Evolutionary conservation across 345 rosid genomes (phyloP).

Genomic region (Rhodomyrtus tomentosa): DNA sequence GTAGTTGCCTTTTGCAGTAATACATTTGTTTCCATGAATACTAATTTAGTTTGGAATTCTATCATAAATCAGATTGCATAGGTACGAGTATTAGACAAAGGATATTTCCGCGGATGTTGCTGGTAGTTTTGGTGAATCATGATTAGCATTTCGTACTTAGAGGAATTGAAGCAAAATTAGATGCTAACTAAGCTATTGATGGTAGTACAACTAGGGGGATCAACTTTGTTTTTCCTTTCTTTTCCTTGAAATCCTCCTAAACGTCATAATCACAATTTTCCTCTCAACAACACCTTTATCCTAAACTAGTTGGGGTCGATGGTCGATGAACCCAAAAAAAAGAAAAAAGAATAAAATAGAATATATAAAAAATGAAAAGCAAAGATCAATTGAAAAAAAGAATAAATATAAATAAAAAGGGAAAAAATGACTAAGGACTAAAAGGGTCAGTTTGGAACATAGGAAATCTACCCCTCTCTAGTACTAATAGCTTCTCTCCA

Average conservation of each 20-base stretch:
- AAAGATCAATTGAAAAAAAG: too few relatives aligned
- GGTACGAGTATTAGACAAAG: neutral
- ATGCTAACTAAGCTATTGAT: neutral
- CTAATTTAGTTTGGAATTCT: neutral
- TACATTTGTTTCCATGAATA: neutral
- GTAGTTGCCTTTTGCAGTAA: neutral
- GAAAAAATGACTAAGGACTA: too few relatives aligned
- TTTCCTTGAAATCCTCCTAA: neutral
- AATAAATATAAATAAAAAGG: too few relatives aligned
- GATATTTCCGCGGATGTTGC: neutral
- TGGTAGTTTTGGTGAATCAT: neutral
- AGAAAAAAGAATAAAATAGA: too few relatives aligned
- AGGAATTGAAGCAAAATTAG: neutral
- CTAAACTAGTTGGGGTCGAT: too few relatives aligned
- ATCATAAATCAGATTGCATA: neutral
- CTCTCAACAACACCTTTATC: too few relatives aligned
- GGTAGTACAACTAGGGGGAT: neutral
- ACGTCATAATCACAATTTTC: too few relatives aligned
- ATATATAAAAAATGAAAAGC: too few relatives aligned
- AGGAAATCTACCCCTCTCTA: too few relatives aligned
- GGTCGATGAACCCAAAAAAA: too few relatives aligned
- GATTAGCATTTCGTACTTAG: neutral
- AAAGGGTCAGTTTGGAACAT: too few relatives aligned
- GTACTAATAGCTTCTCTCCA: too few relatives aligned
- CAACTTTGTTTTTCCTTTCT: neutral